A percentile compares a stretch with the other conserved stretches of the same genome.
phyloP scores from a whole-genome alignment of 1,139 yeast species.

The Hansenula sp. region DNA sequence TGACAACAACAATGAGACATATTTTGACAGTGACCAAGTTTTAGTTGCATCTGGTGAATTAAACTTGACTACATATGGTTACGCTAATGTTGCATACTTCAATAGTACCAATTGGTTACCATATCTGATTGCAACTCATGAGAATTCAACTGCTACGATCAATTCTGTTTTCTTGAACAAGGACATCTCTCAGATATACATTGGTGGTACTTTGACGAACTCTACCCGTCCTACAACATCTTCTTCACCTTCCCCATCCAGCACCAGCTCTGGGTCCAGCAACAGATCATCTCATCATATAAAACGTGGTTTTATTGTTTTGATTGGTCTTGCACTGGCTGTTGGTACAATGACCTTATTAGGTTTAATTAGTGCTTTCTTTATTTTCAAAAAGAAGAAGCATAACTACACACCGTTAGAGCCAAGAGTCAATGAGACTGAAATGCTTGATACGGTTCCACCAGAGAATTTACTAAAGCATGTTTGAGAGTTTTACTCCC shows the following conservation, averaged over 20 bases:
- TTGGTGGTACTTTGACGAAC: conserved; percentile 24
- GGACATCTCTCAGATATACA: conserved; percentile 28
- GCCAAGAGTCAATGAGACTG: conserved; percentile 52
- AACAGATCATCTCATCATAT: conserved; percentile 23
- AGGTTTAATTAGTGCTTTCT: conserved; percentile 57
- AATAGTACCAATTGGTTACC: conserved; percentile 77
- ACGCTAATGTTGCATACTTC: conserved; percentile 61
- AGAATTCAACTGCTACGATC: conserved; percentile 11
- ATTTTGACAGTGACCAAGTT: conserved; percentile 32
- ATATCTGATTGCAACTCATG: conserved; percentile 33
- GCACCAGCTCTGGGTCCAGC: conserved; percentile 23
- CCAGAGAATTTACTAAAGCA: conserved; percentile 50
- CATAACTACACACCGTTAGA: conserved; percentile 32
- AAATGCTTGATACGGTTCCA: conserved; percentile 58
- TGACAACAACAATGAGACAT: conserved; percentile 25
- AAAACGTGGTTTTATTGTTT: conserved; percentile 72
- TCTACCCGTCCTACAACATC: conserved; percentile 15
- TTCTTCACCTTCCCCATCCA: conserved; percentile 19
- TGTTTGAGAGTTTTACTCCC: too few relatives aligned
- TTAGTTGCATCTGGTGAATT: conserved; percentile 64
- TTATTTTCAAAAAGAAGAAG: conserved; percentile 44
- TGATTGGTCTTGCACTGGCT: conserved; percentile 85
- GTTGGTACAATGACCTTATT: conserved; percentile 71
- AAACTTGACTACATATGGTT: conserved; percentile 47
- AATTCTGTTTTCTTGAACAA: conserved; percentile 29